Evolutionary conservation across 176 grass and related monocot genomes (phyloP), one percentile per base, ranked within the genome.

Genomic region (Phyllostachys edulis): DNA sequence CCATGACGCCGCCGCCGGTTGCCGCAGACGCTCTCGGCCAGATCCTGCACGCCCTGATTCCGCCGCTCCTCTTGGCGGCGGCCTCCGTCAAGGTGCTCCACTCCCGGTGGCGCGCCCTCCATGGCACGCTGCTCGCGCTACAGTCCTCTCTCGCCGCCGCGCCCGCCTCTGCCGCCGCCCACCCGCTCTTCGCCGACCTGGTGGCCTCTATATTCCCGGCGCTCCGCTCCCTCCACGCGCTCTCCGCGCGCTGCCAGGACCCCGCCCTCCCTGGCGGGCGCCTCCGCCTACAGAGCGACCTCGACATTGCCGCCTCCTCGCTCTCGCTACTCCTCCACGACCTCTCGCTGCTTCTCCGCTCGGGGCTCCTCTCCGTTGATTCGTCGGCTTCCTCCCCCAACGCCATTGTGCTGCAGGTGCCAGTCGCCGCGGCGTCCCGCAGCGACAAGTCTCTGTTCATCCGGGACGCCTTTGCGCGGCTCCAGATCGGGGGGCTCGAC

Each of bases 401-500:
- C 63, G 94, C 91, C 32, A 93, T 97, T 41, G 91, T 97, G 47
- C 94, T 97, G 55, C 85, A 86, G 26, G 81, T 90, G 14, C 94
- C 94, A 9, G 51, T 81, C 2, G 42, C 94, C 4, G 77, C 87
- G 4, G 91, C 94, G 0, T 84, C 94, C 49, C 87, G 69, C 26
- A 78, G 81, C 0, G 89, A 97, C 79, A 80, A 91, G 34, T 73
- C 69, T 18, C 86, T 97, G 20, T 97, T 97, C 85, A 81, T 97
- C 74, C 74, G 91, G 54, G 94, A 97, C 74, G 77, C 87, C 50
- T 97, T 97, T 59, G 87, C 94, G 36, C 87, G 94, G 56, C 89
- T 97, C 87, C 91, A 97, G 91, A 97, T 97, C 84, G 94, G 94
- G 26, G 84, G 80, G 2, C 84, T 93, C 6, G 91, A 97, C 37